These are phyloP conservation scores for Botrytis galanthina DNA, from an alignment of 2,329 filamentous ascomycete genomes.

Conservation along the genomic window DNA sequence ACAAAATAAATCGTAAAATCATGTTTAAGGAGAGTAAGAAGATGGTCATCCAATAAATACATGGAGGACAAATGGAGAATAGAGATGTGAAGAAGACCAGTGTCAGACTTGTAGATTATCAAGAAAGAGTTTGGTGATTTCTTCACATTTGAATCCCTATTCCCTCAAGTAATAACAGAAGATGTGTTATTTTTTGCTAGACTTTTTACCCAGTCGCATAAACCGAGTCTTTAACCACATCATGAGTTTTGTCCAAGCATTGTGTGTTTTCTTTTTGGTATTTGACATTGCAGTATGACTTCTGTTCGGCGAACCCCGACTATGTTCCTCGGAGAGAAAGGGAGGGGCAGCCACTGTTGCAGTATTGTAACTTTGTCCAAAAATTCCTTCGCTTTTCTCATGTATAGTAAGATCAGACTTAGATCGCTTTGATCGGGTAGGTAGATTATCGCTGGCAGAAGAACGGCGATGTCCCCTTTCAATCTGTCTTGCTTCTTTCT, in stretches of 20 bases:
- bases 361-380: constrained; percentile 29
- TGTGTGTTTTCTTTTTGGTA: constrained; percentile 57
- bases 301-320: neutral
- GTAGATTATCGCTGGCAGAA: constrained; percentile 39
- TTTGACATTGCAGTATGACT: constrained; percentile 17
- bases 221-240: constrained; percentile 62
- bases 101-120: neutral
- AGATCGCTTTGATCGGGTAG: constrained; percentile 43
- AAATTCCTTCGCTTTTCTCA: constrained; percentile 23
- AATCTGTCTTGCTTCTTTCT: constrained; percentile 52
- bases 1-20: constrained; percentile 14
- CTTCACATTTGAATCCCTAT: neutral
- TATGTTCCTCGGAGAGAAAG: constrained; percentile 15
- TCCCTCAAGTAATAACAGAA: neutral
- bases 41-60: neutral
- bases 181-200: neutral
- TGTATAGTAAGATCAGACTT: constrained; percentile 39
- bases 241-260: constrained; percentile 61
- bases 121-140: neutral
- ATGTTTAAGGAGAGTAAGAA: constrained; percentile 16
- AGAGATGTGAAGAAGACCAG: neutral
- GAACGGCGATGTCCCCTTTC: constrained; percentile 42
- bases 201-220: constrained; percentile 41
- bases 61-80: neutral
- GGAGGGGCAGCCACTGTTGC: constrained; percentile 12